A percentile compares a stretch with the other conserved stretches of the same genome.
Evolutionary conservation across 148 eudicot genomes (phyloP).

Genomic region (Vaccinium vitisidaea): DNA sequence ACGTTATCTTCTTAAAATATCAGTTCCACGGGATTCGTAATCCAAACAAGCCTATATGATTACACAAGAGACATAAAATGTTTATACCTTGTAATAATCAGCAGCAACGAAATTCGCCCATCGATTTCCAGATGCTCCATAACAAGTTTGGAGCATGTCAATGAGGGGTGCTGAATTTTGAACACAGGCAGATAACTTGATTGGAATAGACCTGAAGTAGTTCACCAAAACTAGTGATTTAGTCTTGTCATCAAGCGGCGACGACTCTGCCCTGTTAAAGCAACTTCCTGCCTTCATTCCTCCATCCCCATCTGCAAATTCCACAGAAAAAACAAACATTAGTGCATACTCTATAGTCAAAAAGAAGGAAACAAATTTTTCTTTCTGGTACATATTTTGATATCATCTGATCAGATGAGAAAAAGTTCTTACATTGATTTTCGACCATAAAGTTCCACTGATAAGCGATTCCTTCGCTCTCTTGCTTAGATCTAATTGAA

Average conservation of each 20-base stretch:
- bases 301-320: conserved; percentile 57
- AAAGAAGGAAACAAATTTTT: neutral
- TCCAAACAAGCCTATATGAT: neutral
- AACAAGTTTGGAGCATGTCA: conserved; percentile 55
- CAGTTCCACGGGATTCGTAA: neutral
- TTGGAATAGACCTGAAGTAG: conserved; percentile 49
- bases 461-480: conserved; percentile 42
- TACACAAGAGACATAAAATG: neutral
- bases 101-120: conserved; percentile 87
- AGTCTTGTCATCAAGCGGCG: conserved; percentile 39
- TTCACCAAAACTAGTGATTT: conserved; percentile 68
- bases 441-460: conserved; percentile 15
- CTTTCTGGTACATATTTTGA: neutral
- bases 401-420: neutral
- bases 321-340: neutral
- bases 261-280: conserved; percentile 58
- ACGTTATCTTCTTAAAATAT: neutral
- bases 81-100: conserved; percentile 61
- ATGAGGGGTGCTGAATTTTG: conserved; percentile 50
- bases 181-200: conserved; percentile 43
- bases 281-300: conserved; percentile 66
- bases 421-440: conserved; percentile 11
- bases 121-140: conserved; percentile 52
- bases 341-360: neutral
- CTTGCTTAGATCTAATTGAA: conserved; percentile 51